phyloP scores from a whole-genome alignment of 2,329 filamentous ascomycete species.

The Spiromastix sp. region DNA sequence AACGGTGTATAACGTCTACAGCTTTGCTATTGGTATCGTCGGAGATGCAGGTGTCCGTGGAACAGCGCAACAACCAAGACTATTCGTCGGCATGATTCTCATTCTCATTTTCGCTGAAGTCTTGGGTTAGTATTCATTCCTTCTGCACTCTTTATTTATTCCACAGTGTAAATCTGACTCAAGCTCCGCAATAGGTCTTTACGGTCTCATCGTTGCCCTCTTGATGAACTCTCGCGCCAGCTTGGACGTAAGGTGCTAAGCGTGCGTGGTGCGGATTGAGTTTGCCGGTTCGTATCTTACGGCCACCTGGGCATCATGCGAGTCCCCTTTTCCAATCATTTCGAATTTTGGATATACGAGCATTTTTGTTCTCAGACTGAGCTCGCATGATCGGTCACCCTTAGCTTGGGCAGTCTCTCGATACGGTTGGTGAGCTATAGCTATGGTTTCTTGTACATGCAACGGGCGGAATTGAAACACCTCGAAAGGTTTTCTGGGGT shows the following conservation, averaged over 20 bases:
- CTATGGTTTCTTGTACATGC: too few species aligned
- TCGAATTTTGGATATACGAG: too few species aligned
- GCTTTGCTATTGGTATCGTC: slow-evolving; percentile 79
- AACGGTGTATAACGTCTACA: slow-evolving; percentile 10
- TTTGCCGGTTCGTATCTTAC: too few species aligned
- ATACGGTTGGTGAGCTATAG: too few species aligned
- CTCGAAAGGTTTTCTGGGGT: too few species aligned
- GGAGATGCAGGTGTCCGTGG: slow-evolving; percentile 46
- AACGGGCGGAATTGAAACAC: too few species aligned
- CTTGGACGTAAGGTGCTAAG: slow-evolving; percentile 53
- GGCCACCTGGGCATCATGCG: too few species aligned
- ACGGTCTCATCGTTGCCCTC: slow-evolving; percentile 95
- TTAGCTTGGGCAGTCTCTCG: too few species aligned
- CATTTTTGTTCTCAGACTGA: too few species aligned
- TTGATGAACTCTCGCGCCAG: slow-evolving; percentile 96
- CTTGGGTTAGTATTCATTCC: slow-evolving; percentile 56
- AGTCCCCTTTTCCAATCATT: too few species aligned
- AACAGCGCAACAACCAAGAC: slow-evolving; percentile 43
- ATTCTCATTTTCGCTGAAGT: slow-evolving; percentile 99
- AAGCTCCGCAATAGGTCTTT: slow-evolving; percentile 62
- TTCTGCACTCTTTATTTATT: background rate
- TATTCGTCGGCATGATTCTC: slow-evolving; percentile 96
- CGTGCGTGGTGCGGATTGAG: too few species aligned
- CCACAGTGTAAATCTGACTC: slow-evolving; percentile 7
- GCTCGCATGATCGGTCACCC: too few species aligned